Evolutionary conservation across 352 stramenopile species (phyloP), one percentile per base, ranked within the genome.

Genomic region (Halophytophthora batemanensis): DNA sequence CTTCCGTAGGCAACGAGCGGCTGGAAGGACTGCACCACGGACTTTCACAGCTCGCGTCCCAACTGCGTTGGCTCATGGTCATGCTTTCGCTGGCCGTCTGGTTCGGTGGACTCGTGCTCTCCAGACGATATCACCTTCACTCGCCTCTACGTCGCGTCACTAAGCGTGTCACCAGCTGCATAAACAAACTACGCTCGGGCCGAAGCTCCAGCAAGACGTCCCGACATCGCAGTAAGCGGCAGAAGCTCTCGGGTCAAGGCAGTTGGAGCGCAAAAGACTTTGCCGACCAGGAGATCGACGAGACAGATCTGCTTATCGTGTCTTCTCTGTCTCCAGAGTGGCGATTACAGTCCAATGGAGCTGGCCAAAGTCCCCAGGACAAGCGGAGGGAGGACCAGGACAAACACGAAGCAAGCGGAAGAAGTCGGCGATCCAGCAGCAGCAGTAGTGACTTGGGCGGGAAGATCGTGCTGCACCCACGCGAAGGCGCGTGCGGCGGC

Each of bases 291-390:
- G 76, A 89, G 8, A 67, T 92, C 41, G 81, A 92, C 55, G 75
- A 87, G 34, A 68, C 77, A 25, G 81, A 92, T 43, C 42, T 85
- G 46, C 60, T 92, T 5, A 74, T 92, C 31, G 74, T 92, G 21
- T 86, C 75, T 34, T 87, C 78, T 44, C 66, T 92, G 19, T 83
- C 77, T 19, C 56, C 71, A 13, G 73, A 83, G 44, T 66, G 69
- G n/a, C 72, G 69, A 35, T 48, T 64, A 45, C 49, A 66, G 6
- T 59, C 49, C 28, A 62, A 49, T 28, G 46, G 39, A 17, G 55
- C 46, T 19, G 41, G 23, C 17, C 43, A 37, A 36, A 43, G 10
- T 18, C 49, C 14, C 25, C 37, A 38, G 22, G 13, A 5, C 33
- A 43, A 51, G 54, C 25, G 29, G 48, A 39, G 25, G 50, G 35